A percentile compares a stretch with the other conserved stretches of the same genome.
Evolutionary conservation across 202 grass and related monocot genomes (phyloP).

Genomic region (Panicum hallii): DNA sequence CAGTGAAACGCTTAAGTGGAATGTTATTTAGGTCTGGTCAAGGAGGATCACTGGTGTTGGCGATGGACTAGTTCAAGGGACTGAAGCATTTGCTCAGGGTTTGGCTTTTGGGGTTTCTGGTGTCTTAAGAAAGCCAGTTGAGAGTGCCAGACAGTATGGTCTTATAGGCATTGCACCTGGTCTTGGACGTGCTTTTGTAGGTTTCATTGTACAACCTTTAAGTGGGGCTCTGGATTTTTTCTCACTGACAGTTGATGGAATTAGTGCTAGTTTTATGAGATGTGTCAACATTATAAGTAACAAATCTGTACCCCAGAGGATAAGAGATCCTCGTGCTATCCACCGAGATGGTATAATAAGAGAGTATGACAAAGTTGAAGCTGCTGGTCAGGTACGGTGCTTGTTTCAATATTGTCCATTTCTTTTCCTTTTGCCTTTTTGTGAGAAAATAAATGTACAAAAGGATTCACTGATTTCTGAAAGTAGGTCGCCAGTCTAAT

Average conservation of each 20-base stretch:
- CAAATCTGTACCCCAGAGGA: constrained; percentile 69
- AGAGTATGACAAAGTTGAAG: constrained; percentile 81
- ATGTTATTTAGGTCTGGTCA: constrained; percentile 77
- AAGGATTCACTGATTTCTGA: background rate
- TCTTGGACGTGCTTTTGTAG: constrained; percentile 87
- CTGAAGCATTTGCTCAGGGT: constrained; percentile 94
- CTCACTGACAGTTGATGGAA: constrained; percentile 89
- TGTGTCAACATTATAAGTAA: constrained; percentile 93
- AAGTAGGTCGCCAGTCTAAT: background rate
- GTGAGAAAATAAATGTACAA: background rate
- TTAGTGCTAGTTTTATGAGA: constrained; percentile 87
- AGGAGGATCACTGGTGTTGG: constrained; percentile 92
- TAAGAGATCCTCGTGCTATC: constrained; percentile 88
- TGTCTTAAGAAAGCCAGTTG: constrained; percentile 95
- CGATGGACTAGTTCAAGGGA: constrained; percentile 92
- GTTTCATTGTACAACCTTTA: constrained; percentile 97
- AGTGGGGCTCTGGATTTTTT: constrained; percentile 93
- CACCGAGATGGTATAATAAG: constrained; percentile 78
- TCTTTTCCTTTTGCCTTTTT: background rate
- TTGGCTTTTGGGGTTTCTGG: constrained; percentile 98
- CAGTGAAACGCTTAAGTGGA: constrained; percentile 29
- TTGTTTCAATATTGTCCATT: constrained; percentile 33
- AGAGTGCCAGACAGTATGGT: constrained; percentile 89
- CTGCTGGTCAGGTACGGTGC: constrained; percentile 75
- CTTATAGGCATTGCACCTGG: constrained; percentile 91